Base-by-base conservation (phyloP, 305 asterid genomes). In the Withania somnifera region DNA sequence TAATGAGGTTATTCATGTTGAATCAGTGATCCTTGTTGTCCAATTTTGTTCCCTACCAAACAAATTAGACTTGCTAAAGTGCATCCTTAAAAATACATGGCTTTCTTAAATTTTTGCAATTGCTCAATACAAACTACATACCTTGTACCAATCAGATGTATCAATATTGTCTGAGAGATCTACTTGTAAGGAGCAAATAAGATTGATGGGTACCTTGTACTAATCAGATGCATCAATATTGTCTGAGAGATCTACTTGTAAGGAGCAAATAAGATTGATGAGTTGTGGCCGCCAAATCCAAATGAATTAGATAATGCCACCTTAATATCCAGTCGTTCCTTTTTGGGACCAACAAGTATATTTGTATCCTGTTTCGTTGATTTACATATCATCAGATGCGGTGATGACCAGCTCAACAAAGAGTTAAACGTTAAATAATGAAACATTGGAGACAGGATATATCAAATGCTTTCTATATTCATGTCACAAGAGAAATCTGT, bases 241-340 rank as follows among this genome's bases (percentile, higher is more conserved):
- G 63, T 32, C 15, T 4, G 4, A 50, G 32, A 84, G 77, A 82
- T 89, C 94, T 93, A 95, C 86, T 89, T 84, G 89, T 85, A 93
- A 15, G 98, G 98, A 80, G 98, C 93, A 83, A 95, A 95, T 83
- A 95, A 87, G 82, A 95, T 93, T 22, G 98, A 95, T 20, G 98
- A 95, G 84, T 95, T 95, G 86, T 95, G 98, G 80, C 98, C 98
- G 76, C 98, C 98, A 83, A 95, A 95, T 63, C 98, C 98, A 84
- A 93, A 95, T 71, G 98, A 95, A 87, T 95, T 95, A 38, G 98
- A 95, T 89, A 95, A 83, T 60, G 98, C 98, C 86, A 95, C 98
- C 84, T 93, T 95, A 77, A 95, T 57, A 80, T 89, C 87, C 81
- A 95, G 85, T 81, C 88, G 87, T 88, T 95, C 98, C 86, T 93